Percentiles rank a stretch among this genome's conserved stretches.
phyloP scores from a whole-genome alignment of 495 filamentous ascomycete genomes.

The Aspergillus nanangensis region DNA sequence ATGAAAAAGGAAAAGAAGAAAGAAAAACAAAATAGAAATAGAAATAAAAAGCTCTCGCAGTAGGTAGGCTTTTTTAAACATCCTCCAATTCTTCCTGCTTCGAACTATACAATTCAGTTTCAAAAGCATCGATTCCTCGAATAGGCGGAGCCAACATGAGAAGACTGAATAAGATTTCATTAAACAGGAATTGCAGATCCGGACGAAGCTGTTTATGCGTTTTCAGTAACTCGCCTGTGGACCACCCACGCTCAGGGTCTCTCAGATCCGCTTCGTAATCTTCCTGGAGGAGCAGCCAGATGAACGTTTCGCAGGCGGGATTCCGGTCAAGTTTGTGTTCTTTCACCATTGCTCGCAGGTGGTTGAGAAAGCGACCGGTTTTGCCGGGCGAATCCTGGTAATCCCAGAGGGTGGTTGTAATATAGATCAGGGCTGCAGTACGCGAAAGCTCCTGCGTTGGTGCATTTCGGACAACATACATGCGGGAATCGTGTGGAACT shows the following conservation, averaged over 20 bases:
- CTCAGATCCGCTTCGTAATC: slow-evolving; percentile 31
- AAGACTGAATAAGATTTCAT: slow-evolving; percentile 39
- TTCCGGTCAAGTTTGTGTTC: slow-evolving; percentile 33
- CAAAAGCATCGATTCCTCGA: slow-evolving; percentile 30
- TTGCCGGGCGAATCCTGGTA: slow-evolving; percentile 28
- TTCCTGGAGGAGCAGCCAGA: slow-evolving; percentile 42
- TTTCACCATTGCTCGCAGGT: slow-evolving; percentile 21
- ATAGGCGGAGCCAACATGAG: slow-evolving; percentile 30
- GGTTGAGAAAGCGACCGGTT: slow-evolving; percentile 29
- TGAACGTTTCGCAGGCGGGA: slow-evolving; percentile 39
- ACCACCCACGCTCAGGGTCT: slow-evolving; percentile 37
- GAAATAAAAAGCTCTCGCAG: too few relatives aligned
- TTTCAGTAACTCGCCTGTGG: slow-evolving; percentile 31
- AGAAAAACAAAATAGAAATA: too few relatives aligned
- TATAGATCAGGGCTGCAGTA: slow-evolving; percentile 38
- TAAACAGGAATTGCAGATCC: slow-evolving; percentile 40
- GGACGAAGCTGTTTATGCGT: slow-evolving; percentile 34
- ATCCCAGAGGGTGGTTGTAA: slow-evolving; percentile 37
- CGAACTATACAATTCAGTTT: slow-evolving; percentile 18
- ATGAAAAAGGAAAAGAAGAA: too few relatives aligned
- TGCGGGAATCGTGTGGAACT: slow-evolving; percentile 33
- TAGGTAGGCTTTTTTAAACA: too few relatives aligned
- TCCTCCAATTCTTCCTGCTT: neutral
- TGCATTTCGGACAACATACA: slow-evolving; percentile 32
- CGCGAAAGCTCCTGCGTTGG: slow-evolving; percentile 37